Conservation (phyloP, 2,329 filamentous ascomycete species). For the Iodosphaeria phyllophila region DNA sequence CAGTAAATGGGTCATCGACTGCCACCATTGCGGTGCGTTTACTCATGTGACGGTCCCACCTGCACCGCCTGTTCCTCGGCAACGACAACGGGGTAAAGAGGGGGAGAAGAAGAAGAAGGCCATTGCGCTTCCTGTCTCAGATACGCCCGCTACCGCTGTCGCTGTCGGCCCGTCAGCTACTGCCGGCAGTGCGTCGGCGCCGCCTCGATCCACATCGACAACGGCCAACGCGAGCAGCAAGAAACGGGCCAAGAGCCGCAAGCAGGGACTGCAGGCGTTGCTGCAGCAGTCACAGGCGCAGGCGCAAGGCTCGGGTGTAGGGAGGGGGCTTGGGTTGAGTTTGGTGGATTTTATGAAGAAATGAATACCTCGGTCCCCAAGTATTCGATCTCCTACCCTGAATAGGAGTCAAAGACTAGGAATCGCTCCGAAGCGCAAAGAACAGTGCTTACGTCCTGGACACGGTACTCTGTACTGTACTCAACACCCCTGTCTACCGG, state of each 20-base stretch:
- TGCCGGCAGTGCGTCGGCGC: constrained; percentile 12
- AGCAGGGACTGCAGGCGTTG: constrained; percentile 46
- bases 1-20: constrained; percentile 23
- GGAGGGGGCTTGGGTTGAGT: constrained; percentile 23
- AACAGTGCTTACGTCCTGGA: too few relatives aligned
- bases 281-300: constrained; percentile 34
- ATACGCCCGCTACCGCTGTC: neutral
- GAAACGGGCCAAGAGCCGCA: constrained; percentile 45
- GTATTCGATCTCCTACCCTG: too few relatives aligned
- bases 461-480: too few relatives aligned
- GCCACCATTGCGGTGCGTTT: constrained; percentile 23
- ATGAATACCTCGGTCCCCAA: constrained; percentile 6
- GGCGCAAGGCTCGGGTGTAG: constrained; percentile 19
- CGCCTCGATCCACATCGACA: too few relatives aligned
- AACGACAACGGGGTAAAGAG: constrained; percentile 2
- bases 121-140: neutral
- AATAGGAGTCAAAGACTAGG: too few relatives aligned
- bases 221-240: constrained; percentile 39
- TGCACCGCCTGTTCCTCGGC: constrained; percentile 12
- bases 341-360: constrained; percentile 36
- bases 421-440: neutral
- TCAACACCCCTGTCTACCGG: too few relatives aligned
- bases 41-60: constrained; percentile 22
- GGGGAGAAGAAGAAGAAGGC: neutral
- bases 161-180: constrained; percentile 9